These are phyloP conservation scores for Cavenderia fasciculata DNA, from an alignment of 78 protist genomes.

Conservation along the genomic window DNA sequence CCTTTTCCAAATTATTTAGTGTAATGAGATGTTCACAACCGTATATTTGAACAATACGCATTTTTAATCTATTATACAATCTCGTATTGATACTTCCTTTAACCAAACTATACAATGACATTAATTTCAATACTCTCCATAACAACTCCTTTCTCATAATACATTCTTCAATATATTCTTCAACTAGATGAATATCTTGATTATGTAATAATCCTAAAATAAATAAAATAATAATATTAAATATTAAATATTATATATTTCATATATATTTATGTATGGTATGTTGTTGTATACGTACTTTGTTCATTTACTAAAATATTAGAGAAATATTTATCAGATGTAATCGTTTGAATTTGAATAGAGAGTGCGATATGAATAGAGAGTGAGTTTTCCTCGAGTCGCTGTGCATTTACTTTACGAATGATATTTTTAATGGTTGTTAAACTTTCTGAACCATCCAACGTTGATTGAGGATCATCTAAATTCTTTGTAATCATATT, in stretches of 20 bases:
- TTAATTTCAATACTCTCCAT: conserved; percentile 84
- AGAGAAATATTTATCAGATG: conserved; percentile 28
- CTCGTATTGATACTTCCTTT: conserved; percentile 79
- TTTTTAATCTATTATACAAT: conserved; percentile 38
- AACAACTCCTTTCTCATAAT: conserved; percentile 74
- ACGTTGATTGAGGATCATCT: conserved; percentile 39
- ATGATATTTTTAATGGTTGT: conserved; percentile 69
- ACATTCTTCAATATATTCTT: conserved; percentile 78
- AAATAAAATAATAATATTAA: too few relatives aligned
- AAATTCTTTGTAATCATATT: conserved; percentile 59
- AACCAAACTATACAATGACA: conserved; percentile 78
- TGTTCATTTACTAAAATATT: conserved; percentile 75
- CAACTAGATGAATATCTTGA: background rate
- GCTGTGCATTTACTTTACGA: conserved; percentile 45
- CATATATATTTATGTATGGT: background rate
- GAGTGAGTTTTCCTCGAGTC: conserved; percentile 20
- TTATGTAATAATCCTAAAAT: background rate
- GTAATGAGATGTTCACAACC: background rate
- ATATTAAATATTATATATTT: too few relatives aligned
- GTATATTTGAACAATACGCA: conserved; percentile 64
- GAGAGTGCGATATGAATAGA: conserved; percentile 56
- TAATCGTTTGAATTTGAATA: conserved; percentile 15
- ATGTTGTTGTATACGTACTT: background rate
- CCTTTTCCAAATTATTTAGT: conserved; percentile 1
- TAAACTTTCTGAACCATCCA: conserved; percentile 56